Conservation (phyloP, 805 yeast genomes). For the Candida maesae region DNA sequence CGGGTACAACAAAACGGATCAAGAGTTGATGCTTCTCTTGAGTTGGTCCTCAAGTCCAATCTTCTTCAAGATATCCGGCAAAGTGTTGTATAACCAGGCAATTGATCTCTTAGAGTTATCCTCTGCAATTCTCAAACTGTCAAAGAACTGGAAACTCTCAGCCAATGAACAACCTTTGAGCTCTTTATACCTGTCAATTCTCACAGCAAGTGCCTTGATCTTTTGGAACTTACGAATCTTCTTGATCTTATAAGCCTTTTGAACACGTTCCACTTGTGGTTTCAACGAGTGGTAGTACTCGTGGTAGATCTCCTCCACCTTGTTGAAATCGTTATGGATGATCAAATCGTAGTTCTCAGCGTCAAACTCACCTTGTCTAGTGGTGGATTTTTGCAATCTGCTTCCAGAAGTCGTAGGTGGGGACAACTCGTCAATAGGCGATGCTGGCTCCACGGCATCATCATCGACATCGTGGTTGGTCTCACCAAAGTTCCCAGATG, state of each 20-base stretch:
- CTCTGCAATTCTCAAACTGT: slow-evolving; percentile 28
- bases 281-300: slow-evolving; percentile 31
- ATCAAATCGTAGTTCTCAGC: slow-evolving; percentile 30
- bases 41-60: slow-evolving; percentile 28
- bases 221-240: slow-evolving; percentile 36
- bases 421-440: slow-evolving; percentile 19
- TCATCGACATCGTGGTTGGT: slow-evolving; percentile 19
- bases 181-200: slow-evolving; percentile 32
- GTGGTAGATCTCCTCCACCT: slow-evolving; percentile 30
- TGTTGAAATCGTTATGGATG: slow-evolving; percentile 30
- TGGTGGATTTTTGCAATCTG: slow-evolving; percentile 22
- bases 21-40: slow-evolving; percentile 18
- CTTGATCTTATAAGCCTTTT: slow-evolving; percentile 31
- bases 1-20: not conserved
- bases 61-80: slow-evolving; percentile 29
- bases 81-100: slow-evolving; percentile 35
- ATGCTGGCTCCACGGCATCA: slow-evolving; percentile 13
- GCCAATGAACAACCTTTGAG: slow-evolving; percentile 24
- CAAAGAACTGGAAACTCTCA: slow-evolving; percentile 31
- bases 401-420: slow-evolving; percentile 19
- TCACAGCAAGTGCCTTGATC: slow-evolving; percentile 33
- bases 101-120: slow-evolving; percentile 30
- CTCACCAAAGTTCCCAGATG: slow-evolving; percentile 15
- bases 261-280: slow-evolving; percentile 33
- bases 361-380: slow-evolving; percentile 23